Percentiles rank a stretch among this genome's conserved stretches.
Conservation (phyloP, 2,329 filamentous ascomycete genomes). For the Diplocarpon mali region DNA sequence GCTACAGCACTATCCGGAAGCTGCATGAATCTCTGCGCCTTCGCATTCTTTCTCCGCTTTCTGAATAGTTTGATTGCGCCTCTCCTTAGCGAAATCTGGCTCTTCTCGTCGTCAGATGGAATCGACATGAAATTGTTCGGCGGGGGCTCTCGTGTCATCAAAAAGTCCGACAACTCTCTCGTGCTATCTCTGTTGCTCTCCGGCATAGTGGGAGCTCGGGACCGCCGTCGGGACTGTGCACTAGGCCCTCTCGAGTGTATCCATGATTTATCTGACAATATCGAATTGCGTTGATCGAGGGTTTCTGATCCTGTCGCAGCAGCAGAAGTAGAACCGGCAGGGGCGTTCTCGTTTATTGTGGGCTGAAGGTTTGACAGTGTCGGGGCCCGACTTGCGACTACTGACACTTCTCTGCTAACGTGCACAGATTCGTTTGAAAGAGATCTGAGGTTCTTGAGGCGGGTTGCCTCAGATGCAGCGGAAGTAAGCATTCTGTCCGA, state of each 20-base stretch:
- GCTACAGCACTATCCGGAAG: conserved; percentile 47
- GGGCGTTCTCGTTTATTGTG: background rate
- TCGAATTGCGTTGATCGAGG: conserved; percentile 9
- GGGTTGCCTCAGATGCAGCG: conserved; percentile 10
- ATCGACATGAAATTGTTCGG: conserved; percentile 40
- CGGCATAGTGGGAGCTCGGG: conserved; percentile 1
- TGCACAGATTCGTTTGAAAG: conserved; percentile 11
- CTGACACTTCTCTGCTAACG: conserved; percentile 10
- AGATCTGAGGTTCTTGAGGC: background rate
- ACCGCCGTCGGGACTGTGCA: background rate
- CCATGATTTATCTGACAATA: conserved; percentile 4
- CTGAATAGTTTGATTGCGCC: conserved; percentile 33
- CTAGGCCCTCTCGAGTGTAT: conserved; percentile 1
- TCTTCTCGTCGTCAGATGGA: conserved; percentile 25
- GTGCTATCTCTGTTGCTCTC: conserved; percentile 19
- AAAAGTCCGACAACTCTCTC: conserved; percentile 35
- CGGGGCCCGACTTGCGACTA: conserved; percentile 7
- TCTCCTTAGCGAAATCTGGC: conserved; percentile 27
- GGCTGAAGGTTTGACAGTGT: background rate
- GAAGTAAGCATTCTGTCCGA: conserved; percentile 14
- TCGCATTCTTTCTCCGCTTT: conserved; percentile 27
- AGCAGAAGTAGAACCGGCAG: background rate
- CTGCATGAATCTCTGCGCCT: conserved; percentile 26
- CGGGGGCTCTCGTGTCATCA: conserved; percentile 38
- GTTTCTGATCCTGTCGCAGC: background rate